Conservation (phyloP, 2,329 filamentous ascomycete species). For the Epichloe gansuensis region DNA sequence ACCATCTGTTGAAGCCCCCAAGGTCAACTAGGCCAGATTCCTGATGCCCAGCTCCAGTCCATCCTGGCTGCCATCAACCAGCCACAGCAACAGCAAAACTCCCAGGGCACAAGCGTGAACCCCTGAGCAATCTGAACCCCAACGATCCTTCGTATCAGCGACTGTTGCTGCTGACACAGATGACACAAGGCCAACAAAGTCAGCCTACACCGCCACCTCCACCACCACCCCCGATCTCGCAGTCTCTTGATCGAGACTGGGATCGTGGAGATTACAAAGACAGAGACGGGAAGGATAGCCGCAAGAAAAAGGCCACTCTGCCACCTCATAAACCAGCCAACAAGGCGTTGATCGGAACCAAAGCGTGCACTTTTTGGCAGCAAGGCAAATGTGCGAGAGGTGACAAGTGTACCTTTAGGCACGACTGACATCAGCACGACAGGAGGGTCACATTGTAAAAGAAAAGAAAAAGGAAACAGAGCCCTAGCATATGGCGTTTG, state of each 20-base stretch:
- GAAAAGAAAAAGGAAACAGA: neutral
- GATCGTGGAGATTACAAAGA: slow-evolving; percentile 21
- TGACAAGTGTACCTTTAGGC: slow-evolving; percentile 61
- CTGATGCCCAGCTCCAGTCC: slow-evolving; percentile 30
- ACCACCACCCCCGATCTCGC: slow-evolving; percentile 1
- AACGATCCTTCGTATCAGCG: slow-evolving; percentile 30
- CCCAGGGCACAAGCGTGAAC: slow-evolving; percentile 11
- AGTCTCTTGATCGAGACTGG: slow-evolving; percentile 10
- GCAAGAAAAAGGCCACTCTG: slow-evolving; percentile 29
- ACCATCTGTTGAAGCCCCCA: slow-evolving; percentile 6
- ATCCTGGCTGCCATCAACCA: slow-evolving; percentile 32
- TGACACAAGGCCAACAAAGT: slow-evolving; percentile 21
- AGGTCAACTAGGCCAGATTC: slow-evolving; percentile 17
- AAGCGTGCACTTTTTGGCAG: slow-evolving; percentile 58
- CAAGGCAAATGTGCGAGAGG: slow-evolving; percentile 63
- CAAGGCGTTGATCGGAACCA: slow-evolving; percentile 49
- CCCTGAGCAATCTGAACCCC: slow-evolving; percentile 20
- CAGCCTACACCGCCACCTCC: slow-evolving; percentile 15
- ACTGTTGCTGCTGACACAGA: slow-evolving; percentile 26
- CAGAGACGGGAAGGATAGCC: slow-evolving; percentile 24
- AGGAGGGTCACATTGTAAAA: neutral
- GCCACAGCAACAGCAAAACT: slow-evolving; percentile 9
- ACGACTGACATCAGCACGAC: slow-evolving; percentile 31
- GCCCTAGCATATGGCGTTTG: slow-evolving; percentile 4
- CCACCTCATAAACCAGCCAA: slow-evolving; percentile 35